phyloP scores from a whole-genome alignment of 2,329 filamentous ascomycete species.

The Aspergillus tamarii region DNA sequence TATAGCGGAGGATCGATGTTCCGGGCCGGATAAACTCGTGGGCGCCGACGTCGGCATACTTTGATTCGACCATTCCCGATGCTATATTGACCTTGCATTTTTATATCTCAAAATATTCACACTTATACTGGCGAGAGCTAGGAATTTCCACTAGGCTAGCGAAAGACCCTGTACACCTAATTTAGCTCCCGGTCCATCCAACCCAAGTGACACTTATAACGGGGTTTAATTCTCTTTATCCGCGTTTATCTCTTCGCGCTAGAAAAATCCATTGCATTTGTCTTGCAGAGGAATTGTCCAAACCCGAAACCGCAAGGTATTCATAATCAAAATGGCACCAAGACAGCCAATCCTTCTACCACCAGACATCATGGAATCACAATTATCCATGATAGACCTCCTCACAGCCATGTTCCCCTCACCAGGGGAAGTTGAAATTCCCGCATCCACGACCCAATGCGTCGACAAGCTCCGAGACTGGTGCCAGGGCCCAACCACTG shows the following conservation, averaged over 20 bases:
- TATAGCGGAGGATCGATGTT: background rate
- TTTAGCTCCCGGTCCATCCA: background rate
- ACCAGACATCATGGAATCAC: constrained; percentile 51
- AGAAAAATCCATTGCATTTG: background rate
- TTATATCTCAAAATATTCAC: background rate
- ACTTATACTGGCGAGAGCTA: background rate
- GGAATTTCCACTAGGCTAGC: accelerated
- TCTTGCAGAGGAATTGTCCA: background rate
- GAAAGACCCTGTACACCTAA: background rate
- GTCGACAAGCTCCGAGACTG: constrained; percentile 32
- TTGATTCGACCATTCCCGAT: background rate
- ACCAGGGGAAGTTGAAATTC: constrained; percentile 44
- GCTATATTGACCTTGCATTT: background rate
- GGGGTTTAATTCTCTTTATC: background rate
- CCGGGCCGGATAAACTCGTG: background rate
- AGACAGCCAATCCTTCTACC: constrained; percentile 34
- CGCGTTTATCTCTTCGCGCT: background rate
- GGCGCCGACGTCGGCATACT: background rate
- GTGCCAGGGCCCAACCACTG: constrained; percentile 25
- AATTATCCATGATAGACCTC: constrained; percentile 56
- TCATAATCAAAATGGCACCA: constrained; percentile 19
- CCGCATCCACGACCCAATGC: constrained; percentile 37
- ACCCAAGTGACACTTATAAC: background rate
- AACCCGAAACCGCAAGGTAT: background rate
- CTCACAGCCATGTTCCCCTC: constrained; percentile 56